Conservation (phyloP, 257 asterid genomes). For the Paulownia fortunei region DNA sequence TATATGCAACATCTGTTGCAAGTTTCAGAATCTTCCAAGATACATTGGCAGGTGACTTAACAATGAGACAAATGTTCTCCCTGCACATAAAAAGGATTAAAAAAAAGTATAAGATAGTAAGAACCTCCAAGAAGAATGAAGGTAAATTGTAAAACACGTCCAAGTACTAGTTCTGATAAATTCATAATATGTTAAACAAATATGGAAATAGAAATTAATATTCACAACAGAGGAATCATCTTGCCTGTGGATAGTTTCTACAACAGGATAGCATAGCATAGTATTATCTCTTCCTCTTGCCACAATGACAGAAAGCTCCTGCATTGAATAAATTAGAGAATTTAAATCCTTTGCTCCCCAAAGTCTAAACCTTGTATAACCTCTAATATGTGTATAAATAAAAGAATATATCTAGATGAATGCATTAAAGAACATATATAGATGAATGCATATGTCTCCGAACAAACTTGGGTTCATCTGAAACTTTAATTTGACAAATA, state of each 20-base stretch:
- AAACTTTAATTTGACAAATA: not conserved
- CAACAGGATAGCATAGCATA: slow-evolving; percentile 75
- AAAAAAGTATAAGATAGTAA: not conserved
- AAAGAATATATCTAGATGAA: slow-evolving; percentile 7
- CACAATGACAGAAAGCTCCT: slow-evolving; percentile 96
- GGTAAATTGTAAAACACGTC: slow-evolving; percentile 5
- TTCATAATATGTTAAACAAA: not conserved
- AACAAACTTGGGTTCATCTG: slow-evolving; percentile 6
- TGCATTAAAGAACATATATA: not conserved
- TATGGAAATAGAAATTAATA: not conserved
- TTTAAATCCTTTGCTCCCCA: slow-evolving; percentile 11
- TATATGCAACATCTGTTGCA: slow-evolving; percentile 84
- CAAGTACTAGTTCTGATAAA: not conserved
- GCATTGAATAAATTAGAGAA: slow-evolving; percentile 28
- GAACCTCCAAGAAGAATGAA: slow-evolving; percentile 10
- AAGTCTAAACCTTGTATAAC: not conserved
- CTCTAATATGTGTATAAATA: not conserved
- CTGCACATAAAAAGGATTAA: slow-evolving; percentile 38
- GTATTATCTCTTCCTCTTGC: slow-evolving; percentile 89
- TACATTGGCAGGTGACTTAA: slow-evolving; percentile 88
- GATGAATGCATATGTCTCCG: not conserved
- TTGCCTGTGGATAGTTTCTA: slow-evolving; percentile 91
- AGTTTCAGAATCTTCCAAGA: slow-evolving; percentile 77
- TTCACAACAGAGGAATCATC: slow-evolving; percentile 23
- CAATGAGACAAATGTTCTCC: slow-evolving; percentile 95